Conservation (phyloP, 129 eudicot species). For the Escallonia herrerae region DNA sequence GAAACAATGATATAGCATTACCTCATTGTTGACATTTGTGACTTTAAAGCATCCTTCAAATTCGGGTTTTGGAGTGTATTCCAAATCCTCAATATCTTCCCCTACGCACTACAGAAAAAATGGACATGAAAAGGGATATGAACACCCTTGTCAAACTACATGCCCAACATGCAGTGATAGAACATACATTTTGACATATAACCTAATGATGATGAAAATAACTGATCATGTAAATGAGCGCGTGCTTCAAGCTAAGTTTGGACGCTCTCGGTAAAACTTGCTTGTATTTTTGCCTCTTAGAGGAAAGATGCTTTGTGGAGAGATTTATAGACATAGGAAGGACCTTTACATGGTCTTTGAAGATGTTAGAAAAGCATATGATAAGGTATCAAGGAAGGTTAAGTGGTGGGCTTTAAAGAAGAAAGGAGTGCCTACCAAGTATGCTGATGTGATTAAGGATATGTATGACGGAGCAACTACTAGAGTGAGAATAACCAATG, state of each 20-base stretch:
- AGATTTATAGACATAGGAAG: no score
- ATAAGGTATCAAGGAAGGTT: no score
- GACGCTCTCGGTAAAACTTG: no score
- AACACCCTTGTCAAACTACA: not conserved
- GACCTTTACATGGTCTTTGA: no score
- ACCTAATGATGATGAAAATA: not conserved
- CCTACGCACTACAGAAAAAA: slow-evolving; percentile 79
- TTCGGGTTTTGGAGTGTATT: slow-evolving; percentile 98
- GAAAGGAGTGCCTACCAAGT: no score
- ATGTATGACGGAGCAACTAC: no score
- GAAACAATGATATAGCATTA: slow-evolving; percentile 6
- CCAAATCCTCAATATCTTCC: slow-evolving; percentile 95
- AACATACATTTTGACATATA: not conserved
- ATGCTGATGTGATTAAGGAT: no score
- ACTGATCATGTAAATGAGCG: not conserved
- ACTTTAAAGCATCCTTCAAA: slow-evolving; percentile 88
- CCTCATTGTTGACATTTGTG: slow-evolving; percentile 94
- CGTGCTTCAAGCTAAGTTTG: not conserved
- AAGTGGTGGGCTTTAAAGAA: no score
- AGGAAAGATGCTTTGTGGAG: no score
- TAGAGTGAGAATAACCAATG: no score
- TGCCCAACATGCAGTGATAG: not conserved
- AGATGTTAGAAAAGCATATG: no score
- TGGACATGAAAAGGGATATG: slow-evolving; percentile 7
- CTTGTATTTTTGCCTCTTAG: no score